Evolutionary conservation across 805 yeast genomes (phyloP).

Genomic region (Yarrowia sp.): DNA sequence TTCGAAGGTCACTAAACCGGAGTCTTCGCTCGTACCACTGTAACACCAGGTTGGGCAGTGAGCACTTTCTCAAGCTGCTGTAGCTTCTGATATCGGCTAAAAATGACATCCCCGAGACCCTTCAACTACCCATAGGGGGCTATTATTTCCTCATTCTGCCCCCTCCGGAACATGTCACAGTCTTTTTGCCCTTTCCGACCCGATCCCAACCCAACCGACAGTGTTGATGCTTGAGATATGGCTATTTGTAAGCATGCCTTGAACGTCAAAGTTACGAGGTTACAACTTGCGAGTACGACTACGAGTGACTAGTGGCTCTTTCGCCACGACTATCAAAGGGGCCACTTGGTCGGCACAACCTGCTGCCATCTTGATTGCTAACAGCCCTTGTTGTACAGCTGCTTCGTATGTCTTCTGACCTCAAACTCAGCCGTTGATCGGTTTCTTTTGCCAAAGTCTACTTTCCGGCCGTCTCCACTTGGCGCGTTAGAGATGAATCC

Average conservation of each 20-base stretch:
- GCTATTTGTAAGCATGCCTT: slow-evolving; percentile 13
- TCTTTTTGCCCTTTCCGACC: neutral
- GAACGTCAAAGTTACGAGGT: neutral
- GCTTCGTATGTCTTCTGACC: slow-evolving; percentile 7
- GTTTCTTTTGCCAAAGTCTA: neutral
- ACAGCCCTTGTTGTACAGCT: neutral
- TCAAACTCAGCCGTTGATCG: slow-evolving; percentile 27
- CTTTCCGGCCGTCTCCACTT: slow-evolving; percentile 3
- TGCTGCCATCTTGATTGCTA: neutral
- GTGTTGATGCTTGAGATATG: neutral
- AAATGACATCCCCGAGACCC: neutral
- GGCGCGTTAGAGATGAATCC: neutral
- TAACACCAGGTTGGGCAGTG: too few relatives aligned
- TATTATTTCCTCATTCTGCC: neutral
- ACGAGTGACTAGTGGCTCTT: too few relatives aligned
- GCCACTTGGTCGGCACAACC: too few relatives aligned
- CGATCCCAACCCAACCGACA: neutral
- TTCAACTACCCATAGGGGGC: neutral
- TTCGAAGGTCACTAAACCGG: too few relatives aligned
- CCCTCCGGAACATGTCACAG: neutral
- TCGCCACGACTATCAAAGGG: too few relatives aligned
- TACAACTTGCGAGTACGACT: too few relatives aligned
- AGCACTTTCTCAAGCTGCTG: too few relatives aligned
- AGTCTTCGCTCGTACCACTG: too few relatives aligned
- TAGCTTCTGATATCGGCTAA: too few relatives aligned